Percentiles rank a stretch among this genome's conserved stretches.
These are phyloP conservation scores for Vickermania spadyakhi DNA, from an alignment of 208 protist species.

Conservation along the genomic window DNA sequence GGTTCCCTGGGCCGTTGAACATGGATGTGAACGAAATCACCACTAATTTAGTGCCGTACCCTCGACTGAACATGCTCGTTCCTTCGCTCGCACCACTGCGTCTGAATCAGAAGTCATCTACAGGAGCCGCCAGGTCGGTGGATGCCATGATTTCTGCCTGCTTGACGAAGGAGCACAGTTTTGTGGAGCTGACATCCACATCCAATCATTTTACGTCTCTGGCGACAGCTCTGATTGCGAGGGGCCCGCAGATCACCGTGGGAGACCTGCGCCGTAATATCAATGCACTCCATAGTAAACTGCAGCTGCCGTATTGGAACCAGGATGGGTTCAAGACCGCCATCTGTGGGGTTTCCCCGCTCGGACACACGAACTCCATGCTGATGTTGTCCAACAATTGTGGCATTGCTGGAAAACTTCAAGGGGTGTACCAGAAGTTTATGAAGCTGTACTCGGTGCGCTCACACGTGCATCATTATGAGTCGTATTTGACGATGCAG, in stretches of 20 bases:
- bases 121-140: conserved; percentile 45
- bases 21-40: conserved; percentile 97
- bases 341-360: conserved; percentile 86
- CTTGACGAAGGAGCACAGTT: conserved; percentile 74
- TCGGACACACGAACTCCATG: conserved; percentile 86
- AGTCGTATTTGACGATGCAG: conserved; percentile 62
- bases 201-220: conserved; percentile 36
- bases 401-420: conserved; percentile 75
- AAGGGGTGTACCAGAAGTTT: conserved; percentile 74
- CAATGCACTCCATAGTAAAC: conserved; percentile 48
- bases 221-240: conserved; percentile 85
- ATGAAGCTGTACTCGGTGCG: conserved; percentile 84
- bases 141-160: conserved; percentile 87
- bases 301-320: conserved; percentile 93
- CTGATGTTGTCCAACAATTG: conserved; percentile 92
- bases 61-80: conserved; percentile 88
- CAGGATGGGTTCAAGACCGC: conserved; percentile 96
- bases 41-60: conserved; percentile 96
- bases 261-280: conserved; percentile 92
- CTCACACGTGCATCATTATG: conserved; percentile 94
- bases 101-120: conserved; percentile 35
- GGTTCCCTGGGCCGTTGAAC: conserved; percentile 93
- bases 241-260: conserved; percentile 88
- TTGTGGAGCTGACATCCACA: conserved; percentile 51
- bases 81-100: conserved; percentile 86